Evolutionary conservation across 129 eudicot genomes (phyloP).

Genomic region (Pseudognaphalium luteoalbum): DNA sequence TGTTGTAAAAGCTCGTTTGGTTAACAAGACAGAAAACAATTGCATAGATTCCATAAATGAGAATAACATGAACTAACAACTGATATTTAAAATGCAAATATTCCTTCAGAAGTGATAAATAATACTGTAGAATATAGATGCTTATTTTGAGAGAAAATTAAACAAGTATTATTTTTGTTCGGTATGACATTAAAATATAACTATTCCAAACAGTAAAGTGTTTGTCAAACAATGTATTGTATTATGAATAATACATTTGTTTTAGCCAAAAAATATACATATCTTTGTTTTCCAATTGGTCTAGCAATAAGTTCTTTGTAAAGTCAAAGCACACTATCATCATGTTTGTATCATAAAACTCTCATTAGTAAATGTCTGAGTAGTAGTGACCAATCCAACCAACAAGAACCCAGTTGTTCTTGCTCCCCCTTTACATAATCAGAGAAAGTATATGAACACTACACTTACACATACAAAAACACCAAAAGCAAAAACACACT

Average conservation of each 20-base stretch:
- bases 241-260: background rate
- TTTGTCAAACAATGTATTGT: background rate
- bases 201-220: background rate
- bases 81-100: too few species aligned
- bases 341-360: background rate
- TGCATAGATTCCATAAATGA: background rate
- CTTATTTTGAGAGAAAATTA: background rate
- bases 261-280: background rate
- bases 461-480: conserved; percentile 3
- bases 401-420: conserved; percentile 14
- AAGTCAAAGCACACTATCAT: background rate
- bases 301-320: background rate
- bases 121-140: background rate
- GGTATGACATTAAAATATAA: background rate
- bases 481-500: background rate
- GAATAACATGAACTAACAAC: background rate
- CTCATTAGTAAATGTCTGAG: background rate
- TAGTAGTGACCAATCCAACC: background rate
- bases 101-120: background rate
- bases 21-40: background rate
- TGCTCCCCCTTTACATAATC: background rate
- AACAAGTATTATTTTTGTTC: conserved; percentile 4
- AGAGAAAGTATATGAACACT: background rate
- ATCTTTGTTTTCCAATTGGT: background rate
- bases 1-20: too few species aligned